phyloP scores from a whole-genome alignment of 768 basidiomycete species.

The Xerocomellus dryophilus region DNA sequence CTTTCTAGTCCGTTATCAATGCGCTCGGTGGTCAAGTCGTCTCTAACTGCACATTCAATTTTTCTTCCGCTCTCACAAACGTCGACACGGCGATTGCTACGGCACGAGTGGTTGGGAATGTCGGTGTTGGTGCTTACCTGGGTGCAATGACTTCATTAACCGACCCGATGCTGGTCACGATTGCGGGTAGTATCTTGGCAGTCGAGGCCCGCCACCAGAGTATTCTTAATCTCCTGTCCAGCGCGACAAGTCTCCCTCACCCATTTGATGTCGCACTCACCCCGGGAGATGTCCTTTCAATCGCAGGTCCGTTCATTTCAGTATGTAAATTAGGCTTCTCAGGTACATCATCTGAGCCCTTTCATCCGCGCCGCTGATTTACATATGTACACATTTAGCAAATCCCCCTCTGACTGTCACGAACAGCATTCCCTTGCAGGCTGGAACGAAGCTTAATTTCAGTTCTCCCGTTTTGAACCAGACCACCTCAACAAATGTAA shows the following conservation, averaged over 20 bases:
- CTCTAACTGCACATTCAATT: constrained; percentile 64
- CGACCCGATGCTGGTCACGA: constrained; percentile 57
- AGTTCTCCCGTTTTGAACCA: constrained; percentile 53
- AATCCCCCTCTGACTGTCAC: constrained; percentile 61
- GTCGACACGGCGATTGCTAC: constrained; percentile 67
- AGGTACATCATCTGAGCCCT: constrained; percentile 34
- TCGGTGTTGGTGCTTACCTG: constrained; percentile 76
- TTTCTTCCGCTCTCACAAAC: constrained; percentile 56
- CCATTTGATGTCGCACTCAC: constrained; percentile 73
- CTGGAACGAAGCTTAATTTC: constrained; percentile 65
- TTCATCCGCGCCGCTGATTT: background rate
- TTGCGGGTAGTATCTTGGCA: constrained; percentile 73
- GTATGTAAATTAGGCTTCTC: constrained; percentile 64
- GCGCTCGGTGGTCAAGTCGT: constrained; percentile 55
- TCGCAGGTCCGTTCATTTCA: constrained; percentile 64
- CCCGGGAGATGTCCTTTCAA: constrained; percentile 67
- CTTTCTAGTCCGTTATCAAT: constrained; percentile 43
- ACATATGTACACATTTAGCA: constrained; percentile 33
- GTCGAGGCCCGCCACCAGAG: constrained; percentile 84
- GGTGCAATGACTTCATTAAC: constrained; percentile 64
- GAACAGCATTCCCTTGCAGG: constrained; percentile 52
- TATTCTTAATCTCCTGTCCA: constrained; percentile 66
- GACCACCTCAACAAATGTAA: constrained; percentile 41
- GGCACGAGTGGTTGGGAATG: constrained; percentile 72
- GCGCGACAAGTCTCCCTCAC: constrained; percentile 54